Conservation (phyloP, 768 basidiomycete species). For the Mycena sanguinolenta region DNA sequence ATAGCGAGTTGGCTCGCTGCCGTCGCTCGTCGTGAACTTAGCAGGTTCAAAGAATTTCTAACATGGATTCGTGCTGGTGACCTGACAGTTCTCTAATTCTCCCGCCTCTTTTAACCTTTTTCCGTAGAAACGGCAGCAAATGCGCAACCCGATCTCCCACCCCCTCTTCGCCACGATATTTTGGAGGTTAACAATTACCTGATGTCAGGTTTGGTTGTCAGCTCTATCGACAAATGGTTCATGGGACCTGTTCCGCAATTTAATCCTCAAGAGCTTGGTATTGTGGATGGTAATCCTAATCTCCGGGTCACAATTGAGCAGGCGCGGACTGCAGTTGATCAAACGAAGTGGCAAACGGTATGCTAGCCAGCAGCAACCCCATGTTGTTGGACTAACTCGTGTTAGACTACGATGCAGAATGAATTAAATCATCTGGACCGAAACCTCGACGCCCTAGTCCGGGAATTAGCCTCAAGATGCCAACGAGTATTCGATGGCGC, state of each 20-base stretch:
- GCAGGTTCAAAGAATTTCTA: conserved; percentile 84
- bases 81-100: conserved; percentile 23
- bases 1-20: conserved; percentile 78
- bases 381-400: conserved; percentile 44
- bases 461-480: conserved; percentile 73
- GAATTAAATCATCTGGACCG: conserved; percentile 72
- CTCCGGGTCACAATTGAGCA: conserved; percentile 59
- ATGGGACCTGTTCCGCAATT: conserved; percentile 71
- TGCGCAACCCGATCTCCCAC: conserved; percentile 63
- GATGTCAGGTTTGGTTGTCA: conserved; percentile 75
- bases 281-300: conserved; percentile 51
- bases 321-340: conserved; percentile 62
- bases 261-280: conserved; percentile 62
- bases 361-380: conserved; percentile 46
- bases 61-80: conserved; percentile 83
- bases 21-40: conserved; percentile 74
- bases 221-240: conserved; percentile 86
- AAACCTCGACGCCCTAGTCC: conserved; percentile 76
- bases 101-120: conserved; percentile 34
- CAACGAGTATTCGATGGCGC: conserved; percentile 73
- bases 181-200: conserved; percentile 87
- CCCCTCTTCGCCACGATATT: conserved; percentile 74
- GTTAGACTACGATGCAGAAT: conserved; percentile 61
- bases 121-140: conserved; percentile 65
- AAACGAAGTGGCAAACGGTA: conserved; percentile 67